Evolutionary conservation across 768 basidiomycete species (phyloP), one percentile per base, ranked within the genome.

Genomic region (Boletus rex-veris): DNA sequence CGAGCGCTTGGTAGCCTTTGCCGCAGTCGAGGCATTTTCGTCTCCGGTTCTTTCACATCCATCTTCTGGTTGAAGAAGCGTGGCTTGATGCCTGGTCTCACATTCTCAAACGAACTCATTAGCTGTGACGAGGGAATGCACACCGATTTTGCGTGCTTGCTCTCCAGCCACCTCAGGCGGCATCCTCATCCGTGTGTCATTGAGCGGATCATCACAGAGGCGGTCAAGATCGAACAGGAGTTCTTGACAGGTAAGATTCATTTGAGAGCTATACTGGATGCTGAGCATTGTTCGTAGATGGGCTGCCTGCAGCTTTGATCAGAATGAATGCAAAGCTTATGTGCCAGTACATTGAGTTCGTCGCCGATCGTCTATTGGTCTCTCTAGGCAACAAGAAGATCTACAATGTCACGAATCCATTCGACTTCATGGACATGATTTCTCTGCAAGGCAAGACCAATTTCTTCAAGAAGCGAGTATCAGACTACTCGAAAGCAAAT

Each of bases 31-130:
- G 95, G 95, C 31, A 90, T 98, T 50, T 98, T 98, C 77, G 97
- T 98, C 73, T 94, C 91, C 0, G 93, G 90, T 4, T 90, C 89
- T 1, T 95, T 94, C 59, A 90, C 95, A 0, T 82, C 91, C 39
- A 93, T 97, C 60, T 97, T 96, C 72, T 97, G 94, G 94, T 65
- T 97, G 56, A 97, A 97, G 82, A 97, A 97, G 74, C 84, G 94
- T 7, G 94, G 95, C 4, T 24, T 24, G 21, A 24, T 24, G 4
- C 7, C 77, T 26, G 95, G 95, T 19, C 76, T 98, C 26, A 94
- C 95, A 0, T 97, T 95, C 72, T 95, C 92, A 12, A 98, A 98
- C 67, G 93, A 97, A 69, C 84, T 97, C 63, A 97, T 98, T 73
- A 90, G 88, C 50, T 83, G 93, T 15, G 95, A 97, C 59, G 95